These are phyloP conservation scores for Symbiodinium pilosum DNA, from an alignment of 73 alveolate species.

Conservation along the genomic window DNA sequence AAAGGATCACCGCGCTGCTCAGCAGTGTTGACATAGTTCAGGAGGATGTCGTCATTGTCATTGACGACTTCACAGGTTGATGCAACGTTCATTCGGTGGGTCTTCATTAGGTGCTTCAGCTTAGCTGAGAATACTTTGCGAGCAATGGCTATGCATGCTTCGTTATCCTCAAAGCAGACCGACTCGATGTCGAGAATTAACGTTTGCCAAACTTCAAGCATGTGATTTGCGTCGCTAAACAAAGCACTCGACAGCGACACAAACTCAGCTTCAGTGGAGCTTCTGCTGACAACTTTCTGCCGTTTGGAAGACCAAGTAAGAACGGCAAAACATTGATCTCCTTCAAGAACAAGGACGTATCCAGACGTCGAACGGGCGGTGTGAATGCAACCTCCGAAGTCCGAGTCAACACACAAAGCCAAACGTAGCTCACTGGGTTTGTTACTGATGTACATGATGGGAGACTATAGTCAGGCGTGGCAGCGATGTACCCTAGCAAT, in stretches of 20 bases:
- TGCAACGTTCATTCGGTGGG: conserved; percentile 9
- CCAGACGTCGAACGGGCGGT: not conserved
- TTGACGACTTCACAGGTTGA: not conserved
- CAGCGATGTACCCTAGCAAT: not conserved
- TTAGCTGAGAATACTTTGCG: not conserved
- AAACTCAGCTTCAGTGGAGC: conserved; percentile 21
- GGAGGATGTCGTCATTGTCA: not conserved
- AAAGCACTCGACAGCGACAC: not conserved
- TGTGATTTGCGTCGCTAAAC: not conserved
- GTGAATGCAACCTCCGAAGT: not conserved
- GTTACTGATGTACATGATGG: no score
- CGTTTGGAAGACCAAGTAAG: not conserved
- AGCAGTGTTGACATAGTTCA: not conserved
- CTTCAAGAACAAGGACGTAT: not conserved
- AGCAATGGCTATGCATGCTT: not conserved
- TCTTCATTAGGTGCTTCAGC: not conserved
- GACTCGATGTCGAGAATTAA: not conserved
- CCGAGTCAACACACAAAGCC: not conserved
- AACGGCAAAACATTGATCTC: not conserved
- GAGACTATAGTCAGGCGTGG: not conserved
- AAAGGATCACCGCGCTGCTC: not conserved
- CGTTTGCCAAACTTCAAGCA: not conserved
- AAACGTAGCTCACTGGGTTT: no score
- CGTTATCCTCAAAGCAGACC: not conserved
- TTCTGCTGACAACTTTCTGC: not conserved